These are phyloP conservation scores for Aquanectria penicillioides DNA, from an alignment of 2,329 filamentous ascomycete species.

Conservation along the genomic window DNA sequence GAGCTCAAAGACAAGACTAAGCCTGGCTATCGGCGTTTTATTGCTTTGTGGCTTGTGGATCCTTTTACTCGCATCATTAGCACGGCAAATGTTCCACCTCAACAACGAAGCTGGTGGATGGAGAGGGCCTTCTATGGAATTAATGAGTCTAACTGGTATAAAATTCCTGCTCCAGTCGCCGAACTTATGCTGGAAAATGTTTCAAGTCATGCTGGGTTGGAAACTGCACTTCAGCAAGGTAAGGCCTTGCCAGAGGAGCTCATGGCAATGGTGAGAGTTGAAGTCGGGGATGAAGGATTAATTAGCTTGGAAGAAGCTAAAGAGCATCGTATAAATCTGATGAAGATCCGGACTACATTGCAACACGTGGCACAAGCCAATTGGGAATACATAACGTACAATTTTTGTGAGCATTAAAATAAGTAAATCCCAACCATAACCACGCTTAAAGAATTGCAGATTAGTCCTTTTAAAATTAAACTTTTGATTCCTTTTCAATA, in stretches of 20 bases:
- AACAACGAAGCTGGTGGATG: constrained; percentile 46
- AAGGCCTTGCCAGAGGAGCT: constrained; percentile 22
- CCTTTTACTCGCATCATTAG: constrained; percentile 51
- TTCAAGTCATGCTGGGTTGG: background rate
- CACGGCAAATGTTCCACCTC: constrained; percentile 48
- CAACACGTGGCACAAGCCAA: rapidly evolving
- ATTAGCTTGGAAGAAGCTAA: constrained; percentile 31
- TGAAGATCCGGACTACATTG: constrained; percentile 15
- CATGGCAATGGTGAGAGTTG: constrained; percentile 13
- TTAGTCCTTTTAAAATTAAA: too few relatives aligned
- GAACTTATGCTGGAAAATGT: background rate
- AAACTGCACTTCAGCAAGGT: background rate
- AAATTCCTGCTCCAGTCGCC: constrained; percentile 2
- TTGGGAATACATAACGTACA: constrained; percentile 3
- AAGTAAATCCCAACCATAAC: too few relatives aligned
- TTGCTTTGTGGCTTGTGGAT: constrained; percentile 65
- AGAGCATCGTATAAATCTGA: constrained; percentile 26
- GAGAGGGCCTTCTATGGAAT: constrained; percentile 20
- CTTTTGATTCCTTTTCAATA: too few relatives aligned
- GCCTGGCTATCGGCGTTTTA: constrained; percentile 61
- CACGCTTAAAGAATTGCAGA: too few relatives aligned
- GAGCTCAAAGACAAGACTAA: constrained; percentile 55
- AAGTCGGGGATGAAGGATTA: background rate
- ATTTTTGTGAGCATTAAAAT: constrained; percentile 32
- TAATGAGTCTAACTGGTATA: background rate